Evolutionary conservation across 148 eudicot genomes (phyloP), one percentile per base, ranked within the genome.

Genomic region (Simmondsia chinensis): DNA sequence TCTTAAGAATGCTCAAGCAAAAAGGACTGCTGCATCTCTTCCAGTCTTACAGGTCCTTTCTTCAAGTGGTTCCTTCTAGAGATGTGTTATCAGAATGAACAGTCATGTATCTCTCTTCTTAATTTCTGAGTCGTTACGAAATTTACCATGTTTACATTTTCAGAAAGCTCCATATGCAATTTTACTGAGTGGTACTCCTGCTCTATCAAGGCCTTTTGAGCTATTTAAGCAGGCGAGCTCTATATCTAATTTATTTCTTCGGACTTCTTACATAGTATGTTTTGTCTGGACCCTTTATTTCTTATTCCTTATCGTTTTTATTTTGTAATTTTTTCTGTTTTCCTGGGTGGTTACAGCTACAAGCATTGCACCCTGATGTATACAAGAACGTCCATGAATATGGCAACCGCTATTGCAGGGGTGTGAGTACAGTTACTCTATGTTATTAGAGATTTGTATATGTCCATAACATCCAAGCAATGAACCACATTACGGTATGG

Each of bases 151-250:
- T 50, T 63, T 36, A 13, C 32, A 46, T 25, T 55, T 66, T 49
- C 69, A 88, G 97, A 89, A 84, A 76, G 93, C 97, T 45, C 87
- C 74, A 49, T 84, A 78, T 53, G 74, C 60, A 42, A 76, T 89
- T 39, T 65, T 89, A 75, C 87, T 89, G 17, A 89, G 95, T 57
- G 97, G 97, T 57, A 89, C 97, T 63, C 97, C 97, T 43, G 97
- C 97, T 56, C 64, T 89, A 28, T 89, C 97, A n/a, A 68, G 97
- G 41, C 97, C 97, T 32, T 84, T 84, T 60, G 97, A 89, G 57
- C 57, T 89, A 38, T 76, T 66, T 64, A 89, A 84, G 72, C 97
- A 89, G 97, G 97, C 80, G n/a, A 38, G 14, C 14, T 41, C 39
- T 48, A 22, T 22, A 16, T 51, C 32, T 33, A 52, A 2, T 21